Conservation (phyloP, 2,329 filamentous ascomycete species). For the Gnomoniopsis sp. region DNA sequence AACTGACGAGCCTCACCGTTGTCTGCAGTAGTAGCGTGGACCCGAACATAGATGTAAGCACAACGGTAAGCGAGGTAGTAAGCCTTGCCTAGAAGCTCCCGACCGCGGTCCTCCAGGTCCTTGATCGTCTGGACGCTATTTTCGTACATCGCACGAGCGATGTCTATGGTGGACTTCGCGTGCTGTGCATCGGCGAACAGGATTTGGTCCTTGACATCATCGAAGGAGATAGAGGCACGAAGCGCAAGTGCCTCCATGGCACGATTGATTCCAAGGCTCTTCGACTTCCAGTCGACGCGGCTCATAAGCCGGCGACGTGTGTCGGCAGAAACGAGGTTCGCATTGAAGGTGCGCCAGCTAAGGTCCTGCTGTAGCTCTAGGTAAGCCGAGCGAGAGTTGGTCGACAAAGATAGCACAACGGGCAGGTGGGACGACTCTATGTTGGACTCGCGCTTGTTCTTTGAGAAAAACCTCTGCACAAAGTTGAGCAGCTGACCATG, state of each 20-base stretch:
- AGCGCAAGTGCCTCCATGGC: conserved; percentile 14
- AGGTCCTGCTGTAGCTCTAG: conserved; percentile 15
- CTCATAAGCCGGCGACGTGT: conserved; percentile 15
- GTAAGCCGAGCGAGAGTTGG: background rate
- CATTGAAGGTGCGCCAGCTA: conserved; percentile 13
- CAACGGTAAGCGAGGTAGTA: conserved; percentile 10
- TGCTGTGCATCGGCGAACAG: background rate
- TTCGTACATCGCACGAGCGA: background rate
- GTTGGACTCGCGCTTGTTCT: conserved; percentile 33
- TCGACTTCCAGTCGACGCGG: conserved; percentile 10
- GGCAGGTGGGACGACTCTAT: conserved; percentile 23
- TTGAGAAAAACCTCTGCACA: conserved; percentile 55
- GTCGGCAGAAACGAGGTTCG: conserved; percentile 13
- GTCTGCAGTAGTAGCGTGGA: background rate
- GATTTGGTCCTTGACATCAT: conserved; percentile 8
- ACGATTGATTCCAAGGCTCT: conserved; percentile 8
- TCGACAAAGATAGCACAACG: conserved; percentile 25
- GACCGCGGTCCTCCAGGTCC: conserved; percentile 7
- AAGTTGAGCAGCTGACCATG: conserved; percentile 45
- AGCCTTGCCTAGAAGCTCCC: conserved; percentile 13
- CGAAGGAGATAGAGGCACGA: conserved; percentile 8
- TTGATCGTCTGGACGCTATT: background rate
- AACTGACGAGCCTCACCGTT: conserved; percentile 10
- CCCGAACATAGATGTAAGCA: background rate
- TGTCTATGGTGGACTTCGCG: background rate